Base-by-base conservation (phyloP, 2,329 filamentous ascomycete genomes). In the Phaeosphaeria sp. region DNA sequence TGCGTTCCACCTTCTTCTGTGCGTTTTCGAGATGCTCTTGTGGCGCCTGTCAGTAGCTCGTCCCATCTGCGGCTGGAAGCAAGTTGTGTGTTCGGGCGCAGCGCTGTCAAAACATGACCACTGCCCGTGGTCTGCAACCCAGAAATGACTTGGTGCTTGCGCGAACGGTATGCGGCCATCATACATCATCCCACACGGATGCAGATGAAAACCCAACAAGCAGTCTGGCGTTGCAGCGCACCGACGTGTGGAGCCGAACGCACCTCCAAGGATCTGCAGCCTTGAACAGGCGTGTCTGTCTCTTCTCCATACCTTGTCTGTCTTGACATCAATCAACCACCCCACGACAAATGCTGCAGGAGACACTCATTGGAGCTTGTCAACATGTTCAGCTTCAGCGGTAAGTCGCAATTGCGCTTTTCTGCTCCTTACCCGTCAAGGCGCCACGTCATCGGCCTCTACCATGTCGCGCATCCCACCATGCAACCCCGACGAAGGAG, bases 321-420 rank as follows among this genome's bases (percentile, higher is more conserved):
- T 43, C 48, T 51, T 51, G 27, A 39, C 61, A 30, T 52, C 53
- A 36, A 43, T 53, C 33, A 52, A 44, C 20, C 45, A 51, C 50
- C 30, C 30, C 50, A 42, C 55, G 39, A 33, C 44, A 30, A 33
- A 48, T 51, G 56, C 36, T 39, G 27, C 27, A 43, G 30, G 49
- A 40, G 42, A 20, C 49, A 45, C 21, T 7, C 39, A n/a, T 39
- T 24, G 5, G 51, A 51, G 43, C 40, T 42, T 58, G 47, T 64
- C 44, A 58, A 22, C 56, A 76, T 77, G 75, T 77, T 77, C 68
- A 74, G 66, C 58, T 75, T 77, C 59, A 75, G 71, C 63, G 71
- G 75, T 77, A 68, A 62, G 75, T 75, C 51, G 49, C 30, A 36
- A 45, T 18, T 33, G 36, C 36, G 20, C 49, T 49, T 39, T 27